Evolutionary conservation across 208 protist species (phyloP).

Genomic region (Chromosphaera perkinsii): DNA sequence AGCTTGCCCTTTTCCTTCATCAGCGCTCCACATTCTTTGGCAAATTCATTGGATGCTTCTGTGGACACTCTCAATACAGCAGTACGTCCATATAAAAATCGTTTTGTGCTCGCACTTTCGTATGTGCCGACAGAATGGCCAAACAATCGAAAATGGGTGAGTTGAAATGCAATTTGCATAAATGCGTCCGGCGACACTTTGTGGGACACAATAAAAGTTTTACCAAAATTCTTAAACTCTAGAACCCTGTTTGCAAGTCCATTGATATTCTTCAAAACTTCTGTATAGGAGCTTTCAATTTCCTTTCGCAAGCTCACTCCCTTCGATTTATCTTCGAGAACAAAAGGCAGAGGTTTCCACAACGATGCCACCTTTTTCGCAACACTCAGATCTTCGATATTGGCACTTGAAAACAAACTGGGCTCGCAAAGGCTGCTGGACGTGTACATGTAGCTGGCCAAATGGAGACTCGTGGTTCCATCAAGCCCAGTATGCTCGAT

Average conservation of each 20-base stretch:
- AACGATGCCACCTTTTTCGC: not conserved
- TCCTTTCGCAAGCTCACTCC: too few relatives aligned
- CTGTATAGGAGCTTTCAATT: too few relatives aligned
- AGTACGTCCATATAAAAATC: not conserved
- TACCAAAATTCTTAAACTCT: not conserved
- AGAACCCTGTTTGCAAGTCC: not conserved
- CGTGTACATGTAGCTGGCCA: not conserved
- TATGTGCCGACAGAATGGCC: not conserved
- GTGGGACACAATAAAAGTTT: too few relatives aligned
- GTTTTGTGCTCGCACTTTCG: not conserved
- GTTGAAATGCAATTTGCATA: slow-evolving; percentile 9
- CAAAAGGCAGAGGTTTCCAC: not conserved
- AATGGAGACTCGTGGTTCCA: not conserved
- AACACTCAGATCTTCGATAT: not conserved
- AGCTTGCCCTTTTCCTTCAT: not conserved
- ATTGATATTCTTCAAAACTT: too few relatives aligned
- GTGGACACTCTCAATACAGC: not conserved
- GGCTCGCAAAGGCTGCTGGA: not conserved
- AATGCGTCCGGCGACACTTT: slow-evolving; percentile 29
- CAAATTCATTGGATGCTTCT: not conserved
- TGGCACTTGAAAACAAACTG: not conserved
- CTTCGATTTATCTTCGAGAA: not conserved
- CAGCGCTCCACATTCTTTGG: not conserved
- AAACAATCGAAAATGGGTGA: slow-evolving; percentile 1
- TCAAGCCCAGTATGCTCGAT: not conserved